Percentiles rank a stretch among this genome's conserved stretches.
These are phyloP conservation scores for Magnaporthiopsis incrustans DNA, from an alignment of 2,329 filamentous ascomycete genomes.

Conservation along the genomic window DNA sequence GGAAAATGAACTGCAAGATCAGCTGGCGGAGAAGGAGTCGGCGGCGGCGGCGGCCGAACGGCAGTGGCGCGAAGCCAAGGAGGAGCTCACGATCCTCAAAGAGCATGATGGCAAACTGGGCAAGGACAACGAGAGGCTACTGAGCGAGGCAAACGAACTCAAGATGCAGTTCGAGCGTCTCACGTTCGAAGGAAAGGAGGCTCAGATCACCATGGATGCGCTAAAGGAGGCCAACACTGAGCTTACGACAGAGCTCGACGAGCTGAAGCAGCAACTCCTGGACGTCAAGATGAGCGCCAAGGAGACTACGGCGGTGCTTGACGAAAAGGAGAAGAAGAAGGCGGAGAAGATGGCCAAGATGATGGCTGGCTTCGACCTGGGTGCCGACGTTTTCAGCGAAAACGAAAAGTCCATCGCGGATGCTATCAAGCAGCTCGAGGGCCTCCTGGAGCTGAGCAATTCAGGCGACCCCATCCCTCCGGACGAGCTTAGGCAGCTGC, in stretches of 20 bases:
- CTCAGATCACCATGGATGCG: slow-evolving; percentile 94
- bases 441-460: slow-evolving; percentile 66
- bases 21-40: slow-evolving; percentile 86
- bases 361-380: slow-evolving; percentile 98
- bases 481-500: slow-evolving; percentile 71
- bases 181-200: slow-evolving; percentile 93
- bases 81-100: slow-evolving; percentile 78
- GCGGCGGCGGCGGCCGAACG: slow-evolving; percentile 74
- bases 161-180: slow-evolving; percentile 97
- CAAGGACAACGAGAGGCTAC: slow-evolving; percentile 85
- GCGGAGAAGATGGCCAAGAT: slow-evolving; percentile 99
- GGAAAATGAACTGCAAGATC: slow-evolving; percentile 95
- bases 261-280: slow-evolving; percentile 90
- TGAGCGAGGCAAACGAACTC: slow-evolving; percentile 79
- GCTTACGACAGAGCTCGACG: slow-evolving; percentile 84
- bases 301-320: slow-evolving; percentile 79
- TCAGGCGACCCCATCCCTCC: slow-evolving; percentile 72
- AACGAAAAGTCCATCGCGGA: slow-evolving; percentile 81
- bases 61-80: slow-evolving; percentile 70
- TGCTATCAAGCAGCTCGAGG: slow-evolving; percentile 76
- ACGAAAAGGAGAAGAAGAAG: slow-evolving; percentile 98
- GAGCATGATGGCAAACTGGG: slow-evolving; percentile 76
- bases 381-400: slow-evolving; percentile 84
- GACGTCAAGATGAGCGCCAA: slow-evolving; percentile 96
- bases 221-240: slow-evolving; percentile 94